Conservation (phyloP, 306 rosid genomes). For the Mimosa bimucronata region DNA sequence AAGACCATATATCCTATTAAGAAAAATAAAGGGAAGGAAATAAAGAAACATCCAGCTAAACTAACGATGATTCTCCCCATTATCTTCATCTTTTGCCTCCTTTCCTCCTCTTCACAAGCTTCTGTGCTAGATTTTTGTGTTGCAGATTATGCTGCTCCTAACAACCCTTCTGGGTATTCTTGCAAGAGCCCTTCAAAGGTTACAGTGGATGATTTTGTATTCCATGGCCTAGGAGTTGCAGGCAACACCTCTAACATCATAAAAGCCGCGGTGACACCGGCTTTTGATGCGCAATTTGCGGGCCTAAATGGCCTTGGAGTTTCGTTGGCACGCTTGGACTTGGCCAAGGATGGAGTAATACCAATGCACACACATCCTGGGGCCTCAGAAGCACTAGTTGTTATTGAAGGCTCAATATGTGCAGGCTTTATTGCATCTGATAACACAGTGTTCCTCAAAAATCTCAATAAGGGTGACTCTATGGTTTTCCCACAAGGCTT, state of each 20-base stretch:
- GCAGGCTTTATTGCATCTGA: constrained; percentile 72
- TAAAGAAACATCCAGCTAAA: constrained; percentile 43
- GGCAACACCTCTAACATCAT: constrained; percentile 83
- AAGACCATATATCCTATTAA: not conserved
- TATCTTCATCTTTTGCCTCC: constrained; percentile 44
- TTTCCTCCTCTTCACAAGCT: constrained; percentile 52
- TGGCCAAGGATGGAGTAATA: constrained; percentile 61
- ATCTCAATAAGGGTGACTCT: constrained; percentile 66
- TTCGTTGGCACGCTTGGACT: constrained; percentile 66
- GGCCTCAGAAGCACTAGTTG: constrained; percentile 54
- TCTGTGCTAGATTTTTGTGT: constrained; percentile 82
- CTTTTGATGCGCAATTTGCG: constrained; percentile 62
- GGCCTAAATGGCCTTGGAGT: constrained; percentile 82
- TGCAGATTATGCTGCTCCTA: constrained; percentile 57
- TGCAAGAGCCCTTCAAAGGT: constrained; percentile 63
- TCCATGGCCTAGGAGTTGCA: constrained; percentile 49
- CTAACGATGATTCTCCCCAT: constrained; percentile 46
- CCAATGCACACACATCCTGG: constrained; percentile 90
- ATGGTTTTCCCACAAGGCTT: constrained; percentile 88
- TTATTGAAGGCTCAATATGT: constrained; percentile 54
- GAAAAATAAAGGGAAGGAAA: constrained; percentile 22
- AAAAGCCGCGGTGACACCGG: constrained; percentile 67
- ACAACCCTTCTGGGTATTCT: constrained; percentile 70
- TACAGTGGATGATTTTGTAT: constrained; percentile 62
- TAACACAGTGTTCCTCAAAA: constrained; percentile 56